Percentiles rank a stretch among this genome's conserved stretches.
These are phyloP conservation scores for Ordospora pajunii DNA, from an alignment of 371 early-diverging fungal genomes.

Conservation along the genomic window DNA sequence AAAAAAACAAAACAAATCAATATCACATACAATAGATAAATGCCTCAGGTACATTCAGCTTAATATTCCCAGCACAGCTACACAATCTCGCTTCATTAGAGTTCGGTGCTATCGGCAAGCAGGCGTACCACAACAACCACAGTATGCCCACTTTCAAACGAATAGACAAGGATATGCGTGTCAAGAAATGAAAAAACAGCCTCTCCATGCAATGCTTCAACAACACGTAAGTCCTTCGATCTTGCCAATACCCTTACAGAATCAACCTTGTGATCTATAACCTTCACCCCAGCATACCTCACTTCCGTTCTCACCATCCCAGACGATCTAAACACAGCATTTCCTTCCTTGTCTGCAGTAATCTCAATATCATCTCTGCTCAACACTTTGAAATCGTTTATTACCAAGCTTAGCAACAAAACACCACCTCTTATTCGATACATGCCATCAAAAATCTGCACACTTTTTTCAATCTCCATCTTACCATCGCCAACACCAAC, in stretches of 20 bases:
- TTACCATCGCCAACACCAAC: neutral
- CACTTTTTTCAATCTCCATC: neutral
- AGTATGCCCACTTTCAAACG: neutral
- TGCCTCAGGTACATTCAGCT: neutral
- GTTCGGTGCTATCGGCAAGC: neutral
- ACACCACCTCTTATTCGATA: neutral
- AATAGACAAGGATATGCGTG: slow-evolving; percentile 18
- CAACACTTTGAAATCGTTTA: neutral
- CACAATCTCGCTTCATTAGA: no score
- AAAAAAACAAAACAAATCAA: slow-evolving; percentile 34
- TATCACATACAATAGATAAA: neutral
- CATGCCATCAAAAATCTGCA: neutral
- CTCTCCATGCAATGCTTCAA: slow-evolving; percentile 1
- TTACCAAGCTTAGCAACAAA: neutral
- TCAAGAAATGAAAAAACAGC: slow-evolving; percentile 11
- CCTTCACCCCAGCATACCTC: neutral
- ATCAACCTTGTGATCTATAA: neutral
- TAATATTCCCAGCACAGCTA: neutral
- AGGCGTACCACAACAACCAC: neutral
- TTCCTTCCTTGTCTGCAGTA: neutral
- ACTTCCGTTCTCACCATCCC: neutral
- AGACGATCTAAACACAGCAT: neutral
- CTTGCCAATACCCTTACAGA: neutral
- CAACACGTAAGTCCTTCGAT: neutral
- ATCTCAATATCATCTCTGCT: slow-evolving; percentile 1